Evolutionary conservation across 2,329 filamentous ascomycete species (phyloP).

Genomic region (Metarhizium sp.): DNA sequence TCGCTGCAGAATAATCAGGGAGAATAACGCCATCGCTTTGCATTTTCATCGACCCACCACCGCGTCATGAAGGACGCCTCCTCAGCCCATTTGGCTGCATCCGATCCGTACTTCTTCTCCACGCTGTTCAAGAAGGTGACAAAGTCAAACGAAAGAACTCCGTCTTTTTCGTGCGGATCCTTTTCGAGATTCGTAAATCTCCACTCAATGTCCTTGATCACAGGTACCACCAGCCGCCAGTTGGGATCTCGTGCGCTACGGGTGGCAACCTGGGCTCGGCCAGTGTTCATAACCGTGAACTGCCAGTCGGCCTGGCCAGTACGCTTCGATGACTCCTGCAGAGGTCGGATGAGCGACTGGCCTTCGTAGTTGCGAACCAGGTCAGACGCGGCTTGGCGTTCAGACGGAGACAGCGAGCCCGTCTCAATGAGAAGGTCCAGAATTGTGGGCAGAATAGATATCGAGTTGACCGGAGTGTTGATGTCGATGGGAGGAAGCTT

Average conservation of each 20-base stretch:
- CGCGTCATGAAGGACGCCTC: slow-evolving; percentile 21
- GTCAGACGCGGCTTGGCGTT: slow-evolving; percentile 16
- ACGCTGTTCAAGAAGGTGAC: slow-evolving; percentile 12
- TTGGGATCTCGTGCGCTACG: slow-evolving; percentile 12
- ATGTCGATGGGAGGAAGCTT: slow-evolving; percentile 22
- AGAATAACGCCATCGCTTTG: slow-evolving; percentile 21
- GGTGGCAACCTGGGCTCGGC: slow-evolving; percentile 13
- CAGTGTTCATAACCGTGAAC: slow-evolving; percentile 17
- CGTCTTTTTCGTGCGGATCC: slow-evolving; percentile 19
- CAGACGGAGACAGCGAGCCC: slow-evolving; percentile 18
- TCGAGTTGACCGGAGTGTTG: slow-evolving; percentile 20
- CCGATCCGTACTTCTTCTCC: slow-evolving; percentile 13
- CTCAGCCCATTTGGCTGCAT: slow-evolving; percentile 21
- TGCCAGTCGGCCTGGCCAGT: slow-evolving; percentile 16
- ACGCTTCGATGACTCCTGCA: slow-evolving; percentile 11
- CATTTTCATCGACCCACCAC: slow-evolving; percentile 27
- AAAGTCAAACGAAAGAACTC: slow-evolving; percentile 17
- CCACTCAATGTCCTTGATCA: slow-evolving; percentile 19
- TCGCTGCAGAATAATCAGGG: neutral
- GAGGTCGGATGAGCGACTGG: slow-evolving; percentile 23
- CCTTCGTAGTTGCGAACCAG: slow-evolving; percentile 25
- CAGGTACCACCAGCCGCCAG: slow-evolving; percentile 15
- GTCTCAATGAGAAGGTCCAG: slow-evolving; percentile 25
- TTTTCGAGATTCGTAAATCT: slow-evolving; percentile 18
- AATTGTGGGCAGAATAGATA: slow-evolving; percentile 24